Conservation (phyloP, 345 rosid species). For the Syzygium jambos region DNA sequence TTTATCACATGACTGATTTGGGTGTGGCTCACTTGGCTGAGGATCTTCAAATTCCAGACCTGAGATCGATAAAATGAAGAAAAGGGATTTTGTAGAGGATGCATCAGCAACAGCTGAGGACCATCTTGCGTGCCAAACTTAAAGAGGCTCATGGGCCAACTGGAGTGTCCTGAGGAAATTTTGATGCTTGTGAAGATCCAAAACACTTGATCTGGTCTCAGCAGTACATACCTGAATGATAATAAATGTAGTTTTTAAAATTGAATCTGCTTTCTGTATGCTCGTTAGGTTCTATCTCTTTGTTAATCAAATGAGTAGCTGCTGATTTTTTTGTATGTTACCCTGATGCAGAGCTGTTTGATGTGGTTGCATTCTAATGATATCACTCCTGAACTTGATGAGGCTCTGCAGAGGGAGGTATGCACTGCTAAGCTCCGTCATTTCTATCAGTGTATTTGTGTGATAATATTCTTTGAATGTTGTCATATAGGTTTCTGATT, state of each 20-base stretch:
- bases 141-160: no score
- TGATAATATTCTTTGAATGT: background rate
- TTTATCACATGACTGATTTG: slow-evolving; percentile 8
- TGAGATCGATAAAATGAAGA: no score
- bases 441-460: background rate
- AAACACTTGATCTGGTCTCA: background rate
- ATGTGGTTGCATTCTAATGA: background rate
- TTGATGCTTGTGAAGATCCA: background rate
- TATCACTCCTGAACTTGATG: background rate
- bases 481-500: background rate
- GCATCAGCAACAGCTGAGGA: background rate
- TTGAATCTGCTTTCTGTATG: no score
- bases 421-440: background rate
- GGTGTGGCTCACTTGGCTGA: accelerated
- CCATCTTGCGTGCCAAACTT: no score
- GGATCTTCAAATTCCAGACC: no score
- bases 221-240: background rate
- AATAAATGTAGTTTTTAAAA: background rate
- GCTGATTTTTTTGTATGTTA: background rate
- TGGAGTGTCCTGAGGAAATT: no score
- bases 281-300: background rate
- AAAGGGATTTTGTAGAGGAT: no score
- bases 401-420: background rate
- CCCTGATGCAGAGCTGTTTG: background rate
- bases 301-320: background rate